Evolutionary conservation across 2,329 filamentous ascomycete genomes (phyloP), one percentile per base, ranked within the genome.

Genomic region (Penicillium olsonii): DNA sequence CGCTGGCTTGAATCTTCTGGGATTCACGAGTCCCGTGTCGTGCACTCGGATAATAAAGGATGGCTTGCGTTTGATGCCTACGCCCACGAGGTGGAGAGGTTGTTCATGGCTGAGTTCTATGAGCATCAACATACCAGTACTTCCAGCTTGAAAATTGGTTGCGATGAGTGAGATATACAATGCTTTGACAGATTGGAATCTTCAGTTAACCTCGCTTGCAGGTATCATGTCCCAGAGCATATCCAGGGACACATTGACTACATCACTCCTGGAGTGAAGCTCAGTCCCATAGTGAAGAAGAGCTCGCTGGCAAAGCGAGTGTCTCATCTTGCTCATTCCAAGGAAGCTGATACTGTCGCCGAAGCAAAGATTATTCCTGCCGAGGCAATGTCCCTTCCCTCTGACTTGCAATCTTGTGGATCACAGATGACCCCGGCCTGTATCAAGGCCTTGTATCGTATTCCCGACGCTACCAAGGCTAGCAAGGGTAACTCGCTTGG

Each of bases 381-480:
- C 26, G 56, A 59, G 41, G 57, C 57, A 2, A 18, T 52, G 45
- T 44, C 47, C 1, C 57, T 62, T 33, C 43, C 53, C n/a, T 48
- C 57, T 19, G 61, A 72, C 43, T 62, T 75, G 11, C 56, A 64
- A 35, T 63, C 63, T 34, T 86, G 83, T 60, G 76, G 80, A 56
- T 65, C 68, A 12, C 75, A 78, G 59, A 82, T 85, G 54, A 84
- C 81, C 0, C 80, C 81, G 0, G 74, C 75, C 35, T 85, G 83
- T 57, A 72, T 83, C 42, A 73, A 74, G 37, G 74, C 78, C 5
- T 66, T 81, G 17, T 80, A 78, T 57, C 60, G 68, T 3, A 71
- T 78, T 45, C 68, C 72, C 4, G 48, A 68, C 10, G 68, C 65
- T 12, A 69, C 59, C 12, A 67, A 57, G 6, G 68, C 72, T 5